Evolutionary conservation across 345 rosid species (phyloP).

Genomic region (Bruguiera parviflora): DNA sequence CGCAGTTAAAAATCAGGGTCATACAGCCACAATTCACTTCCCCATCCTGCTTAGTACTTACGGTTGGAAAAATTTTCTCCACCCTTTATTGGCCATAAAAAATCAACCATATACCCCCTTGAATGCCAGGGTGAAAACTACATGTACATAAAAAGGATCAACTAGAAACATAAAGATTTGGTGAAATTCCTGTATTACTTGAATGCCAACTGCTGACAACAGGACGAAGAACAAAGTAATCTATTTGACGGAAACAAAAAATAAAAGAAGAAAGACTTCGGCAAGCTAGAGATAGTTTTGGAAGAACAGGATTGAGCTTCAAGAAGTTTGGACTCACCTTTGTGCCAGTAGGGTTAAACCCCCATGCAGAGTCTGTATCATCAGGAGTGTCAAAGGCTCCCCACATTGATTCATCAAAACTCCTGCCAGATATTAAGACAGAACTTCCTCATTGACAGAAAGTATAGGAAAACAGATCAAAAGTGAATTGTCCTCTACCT

Average conservation of each 20-base stretch:
- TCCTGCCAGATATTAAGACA: slow-evolving; percentile 29
- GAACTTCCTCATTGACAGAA: slow-evolving; percentile 1
- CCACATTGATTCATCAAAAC: slow-evolving; percentile 90
- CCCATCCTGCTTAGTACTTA: neutral
- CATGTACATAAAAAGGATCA: too few species aligned
- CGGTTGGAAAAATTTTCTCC: neutral
- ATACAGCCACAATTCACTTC: neutral
- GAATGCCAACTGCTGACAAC: too few species aligned
- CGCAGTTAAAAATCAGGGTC: too few species aligned
- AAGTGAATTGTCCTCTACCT: slow-evolving; percentile 27
- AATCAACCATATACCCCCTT: too few species aligned
- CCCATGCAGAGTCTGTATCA: slow-evolving; percentile 94
- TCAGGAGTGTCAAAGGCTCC: slow-evolving; percentile 89
- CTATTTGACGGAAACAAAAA: neutral
- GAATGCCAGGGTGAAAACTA: too few species aligned
- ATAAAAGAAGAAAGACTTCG: too few species aligned
- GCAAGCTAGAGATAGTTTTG: slow-evolving; percentile 1
- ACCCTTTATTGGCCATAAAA: too few species aligned
- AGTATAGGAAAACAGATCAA: neutral
- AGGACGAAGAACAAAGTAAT: too few species aligned
- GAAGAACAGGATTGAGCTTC: neutral
- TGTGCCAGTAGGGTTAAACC: slow-evolving; percentile 56
- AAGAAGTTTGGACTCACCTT: slow-evolving; percentile 51
- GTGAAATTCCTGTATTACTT: too few species aligned
- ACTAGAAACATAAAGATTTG: too few species aligned